Evolutionary conservation across 768 basidiomycete genomes (phyloP), one percentile per base, ranked within the genome.

Genomic region (Glaciozyma antarctica): DNA sequence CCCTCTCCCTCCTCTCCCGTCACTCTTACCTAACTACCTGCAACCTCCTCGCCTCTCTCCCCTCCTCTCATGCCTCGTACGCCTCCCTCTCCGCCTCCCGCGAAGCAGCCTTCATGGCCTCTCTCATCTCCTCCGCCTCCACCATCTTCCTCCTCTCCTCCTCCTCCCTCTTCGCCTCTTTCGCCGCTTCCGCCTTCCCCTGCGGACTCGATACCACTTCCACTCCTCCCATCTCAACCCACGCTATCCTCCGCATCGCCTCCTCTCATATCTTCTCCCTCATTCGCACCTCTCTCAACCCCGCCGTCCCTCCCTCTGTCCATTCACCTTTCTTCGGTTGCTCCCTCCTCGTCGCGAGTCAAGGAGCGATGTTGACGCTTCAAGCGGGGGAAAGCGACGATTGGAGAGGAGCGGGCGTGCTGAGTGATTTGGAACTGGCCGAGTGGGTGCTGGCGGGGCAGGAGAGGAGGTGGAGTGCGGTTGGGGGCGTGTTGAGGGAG

Each of bases 1-100:
- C 48, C 17, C 59, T 24, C 61, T 43, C 65, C 83, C 81, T 10
- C 78, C 80, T 48, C 86, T 84, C 73, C 77, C 86, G 4, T 84
- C 81, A 7, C 83, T 81, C 6, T 78, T 88, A 43, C 69, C 85
- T 30, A 78, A 79, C 0, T 72, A 82, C 2, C 80, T 63, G 61
- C 24, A n/a, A 19, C 32, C 38, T 64, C 83, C 81, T 10, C 78
- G 80, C 49, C 86, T 85, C 73, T 77, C 86, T 5, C 84, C 81
- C 8, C 83, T 81, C 6, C 78, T 87, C 38, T 68, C 85, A 32
- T 78, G 79, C 0, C 72, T 82, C 2, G 80, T 62, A 45, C 24
- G 47, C 62, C 26, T 13, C n/a, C n/a, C 3, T 55, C 22, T 58
- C 55, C 21, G 64, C 65, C 17, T 22, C 44, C 30, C 54, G 65